Evolutionary conservation across 176 grass and related monocot genomes (phyloP), one percentile per base, ranked within the genome.

Genomic region (Alopecurus myosuroides): DNA sequence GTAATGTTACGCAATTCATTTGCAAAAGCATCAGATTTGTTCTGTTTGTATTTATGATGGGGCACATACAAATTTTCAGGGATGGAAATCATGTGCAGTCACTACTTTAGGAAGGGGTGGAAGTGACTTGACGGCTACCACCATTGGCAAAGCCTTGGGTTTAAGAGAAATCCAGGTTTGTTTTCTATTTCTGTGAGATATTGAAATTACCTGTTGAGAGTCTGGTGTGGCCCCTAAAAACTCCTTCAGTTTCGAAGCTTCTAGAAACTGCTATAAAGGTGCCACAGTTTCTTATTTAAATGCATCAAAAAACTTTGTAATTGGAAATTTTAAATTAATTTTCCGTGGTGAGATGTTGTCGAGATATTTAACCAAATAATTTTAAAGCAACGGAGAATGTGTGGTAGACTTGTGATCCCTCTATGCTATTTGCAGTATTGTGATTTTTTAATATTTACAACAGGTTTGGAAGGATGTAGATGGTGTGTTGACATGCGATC

Each of bases 391-490:
- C 1, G 0, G 22, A 56, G 22, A 42, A 44, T 72, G 23, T 8
- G 36, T 14, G 52, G 23, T 44, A 6, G 20, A 34, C 15, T 33
- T 75, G 28, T 51, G 44, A 9, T 75, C n/a, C 60, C 20, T 82
- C 4, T 82, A n/a, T 49, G 52, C 36, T 67, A 71, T 84, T 55
- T 64, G 57, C 61, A 70, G 51, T 81, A 34, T 19, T 70, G 28
- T 25, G 25, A 41, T 55, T 35, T 64, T 64, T 82, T 37, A 75
- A 48, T 49, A 74, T 82, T 57, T 83, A 6, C 49, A 30, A 74
- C 76, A 98, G 95, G 92, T 98, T 45, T 64, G 61, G 95, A 98
- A 98, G 82, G 95, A 98, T 95, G 95, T 98, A 46, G 95, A 98
- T 90, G 95, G 95, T 86, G 95, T 98, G 51, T 79, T 98, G 84